Conservation (phyloP, 495 filamentous ascomycete genomes). For the Platismatia glauca region DNA sequence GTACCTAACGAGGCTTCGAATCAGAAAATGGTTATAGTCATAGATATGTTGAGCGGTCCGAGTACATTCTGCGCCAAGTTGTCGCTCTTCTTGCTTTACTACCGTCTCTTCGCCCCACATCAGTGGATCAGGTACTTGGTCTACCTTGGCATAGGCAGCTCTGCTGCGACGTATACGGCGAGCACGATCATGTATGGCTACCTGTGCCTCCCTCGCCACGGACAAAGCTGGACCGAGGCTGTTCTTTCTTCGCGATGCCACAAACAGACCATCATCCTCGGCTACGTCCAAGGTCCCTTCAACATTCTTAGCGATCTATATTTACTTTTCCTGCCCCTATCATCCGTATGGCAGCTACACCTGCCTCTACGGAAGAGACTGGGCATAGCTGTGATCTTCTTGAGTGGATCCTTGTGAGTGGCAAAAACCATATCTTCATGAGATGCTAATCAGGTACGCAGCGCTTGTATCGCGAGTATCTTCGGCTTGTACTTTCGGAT, state of each 20-base stretch:
- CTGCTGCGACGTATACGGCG: conserved; percentile 12
- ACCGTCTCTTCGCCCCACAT: conserved; percentile 16
- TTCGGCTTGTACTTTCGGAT: conserved; percentile 1
- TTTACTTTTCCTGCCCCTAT: conserved; percentile 22
- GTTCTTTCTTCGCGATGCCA: neutral
- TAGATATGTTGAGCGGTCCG: conserved; percentile 1
- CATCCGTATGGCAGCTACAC: conserved; percentile 18
- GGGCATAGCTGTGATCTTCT: conserved; percentile 17
- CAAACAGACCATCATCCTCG: neutral
- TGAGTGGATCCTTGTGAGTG: conserved; percentile 21
- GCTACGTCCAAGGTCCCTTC: conserved; percentile 15
- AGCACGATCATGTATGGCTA: conserved; percentile 5
- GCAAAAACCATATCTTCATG: neutral
- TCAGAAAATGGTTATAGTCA: neutral
- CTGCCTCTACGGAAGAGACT: conserved; percentile 18
- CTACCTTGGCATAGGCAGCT: conserved; percentile 13
- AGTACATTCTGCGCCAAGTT: conserved; percentile 14
- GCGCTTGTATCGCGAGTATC: conserved; percentile 8
- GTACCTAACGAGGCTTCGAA: neutral
- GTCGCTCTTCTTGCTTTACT: conserved; percentile 20
- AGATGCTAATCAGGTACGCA: neutral
- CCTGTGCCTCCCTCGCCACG: conserved; percentile 7
- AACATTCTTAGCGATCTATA: conserved; percentile 21
- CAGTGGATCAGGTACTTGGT: conserved; percentile 6
- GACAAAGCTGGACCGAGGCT: conserved; percentile 8